phyloP scores from a whole-genome alignment of 2,329 filamentous ascomycete species.

The Karstenula rhodostoma region DNA sequence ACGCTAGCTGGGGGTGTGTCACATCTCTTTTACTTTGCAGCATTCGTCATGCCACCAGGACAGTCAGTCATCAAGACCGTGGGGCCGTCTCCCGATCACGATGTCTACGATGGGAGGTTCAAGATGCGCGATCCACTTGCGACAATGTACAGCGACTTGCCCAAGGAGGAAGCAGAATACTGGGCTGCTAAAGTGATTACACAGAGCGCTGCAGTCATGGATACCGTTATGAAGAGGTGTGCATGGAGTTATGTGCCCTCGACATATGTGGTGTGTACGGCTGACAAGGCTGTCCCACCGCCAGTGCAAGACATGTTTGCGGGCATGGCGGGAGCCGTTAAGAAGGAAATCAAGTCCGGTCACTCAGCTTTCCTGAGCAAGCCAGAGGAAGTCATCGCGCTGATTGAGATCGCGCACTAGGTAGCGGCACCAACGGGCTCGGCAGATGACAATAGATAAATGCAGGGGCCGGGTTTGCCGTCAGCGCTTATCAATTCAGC shows the following conservation, averaged over 20 bases:
- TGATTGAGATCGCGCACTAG: too few relatives aligned
- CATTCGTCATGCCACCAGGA: slow-evolving; percentile 17
- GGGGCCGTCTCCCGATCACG: slow-evolving; percentile 17
- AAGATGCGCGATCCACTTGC: slow-evolving; percentile 6
- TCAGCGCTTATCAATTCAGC: too few relatives aligned
- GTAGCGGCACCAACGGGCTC: too few relatives aligned
- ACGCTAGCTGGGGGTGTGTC: slow-evolving; percentile 17
- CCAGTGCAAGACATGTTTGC: slow-evolving; percentile 42
- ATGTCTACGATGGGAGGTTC: slow-evolving; percentile 16
- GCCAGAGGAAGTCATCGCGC: slow-evolving; percentile 8
- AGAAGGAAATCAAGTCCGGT: slow-evolving; percentile 11
- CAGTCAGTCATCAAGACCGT: slow-evolving; percentile 16
- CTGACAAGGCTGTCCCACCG: slow-evolving; percentile 50
- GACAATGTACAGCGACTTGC: slow-evolving; percentile 19
- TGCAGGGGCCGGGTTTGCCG: too few relatives aligned
- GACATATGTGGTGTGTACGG: slow-evolving; percentile 53
- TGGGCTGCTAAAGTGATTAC: slow-evolving; percentile 21
- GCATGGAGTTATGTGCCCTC: slow-evolving; percentile 51
- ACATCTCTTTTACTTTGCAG: slow-evolving; percentile 18
- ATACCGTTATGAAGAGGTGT: slow-evolving; percentile 36
- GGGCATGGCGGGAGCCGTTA: not conserved
- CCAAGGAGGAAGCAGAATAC: slow-evolving; percentile 12
- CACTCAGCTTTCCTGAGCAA: slow-evolving; percentile 21
- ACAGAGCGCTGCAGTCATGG: slow-evolving; percentile 15
- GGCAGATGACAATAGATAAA: too few relatives aligned